These are phyloP conservation scores for Chaetomium globosum DNA, from an alignment of 2,329 filamentous ascomycete species.

Conservation along the genomic window DNA sequence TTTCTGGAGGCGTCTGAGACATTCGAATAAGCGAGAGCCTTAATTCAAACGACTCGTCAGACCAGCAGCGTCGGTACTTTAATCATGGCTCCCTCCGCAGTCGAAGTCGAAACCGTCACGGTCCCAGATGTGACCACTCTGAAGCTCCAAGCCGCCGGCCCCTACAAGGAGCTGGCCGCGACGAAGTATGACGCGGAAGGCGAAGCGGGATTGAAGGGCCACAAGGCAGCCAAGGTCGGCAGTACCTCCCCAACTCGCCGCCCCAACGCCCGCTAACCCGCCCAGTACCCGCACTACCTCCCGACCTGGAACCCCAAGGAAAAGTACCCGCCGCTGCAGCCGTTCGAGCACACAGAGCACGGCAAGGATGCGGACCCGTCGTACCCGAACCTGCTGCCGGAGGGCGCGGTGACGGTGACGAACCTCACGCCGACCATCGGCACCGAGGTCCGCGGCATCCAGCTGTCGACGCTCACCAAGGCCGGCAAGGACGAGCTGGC, in stretches of 20 bases:
- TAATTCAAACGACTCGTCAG: not conserved
- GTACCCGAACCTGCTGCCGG: slow-evolving; percentile 65
- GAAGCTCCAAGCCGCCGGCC: slow-evolving; percentile 45
- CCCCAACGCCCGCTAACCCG: not conserved
- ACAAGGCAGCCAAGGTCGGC: slow-evolving; percentile 36
- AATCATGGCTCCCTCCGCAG: slow-evolving; percentile 44
- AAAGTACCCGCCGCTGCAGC: slow-evolving; percentile 62
- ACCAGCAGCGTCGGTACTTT: slow-evolving; percentile 4
- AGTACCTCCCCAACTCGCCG: not conserved
- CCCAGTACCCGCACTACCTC: slow-evolving; percentile 64
- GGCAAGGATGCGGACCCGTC: slow-evolving; percentile 67
- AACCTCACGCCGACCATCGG: slow-evolving; percentile 70
- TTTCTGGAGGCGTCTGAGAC: not conserved
- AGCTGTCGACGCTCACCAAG: slow-evolving; percentile 63
- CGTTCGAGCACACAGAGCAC: slow-evolving; percentile 69
- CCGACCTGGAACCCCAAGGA: slow-evolving; percentile 64
- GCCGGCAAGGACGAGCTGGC: slow-evolving; percentile 71
- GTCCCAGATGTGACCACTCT: slow-evolving; percentile 32
- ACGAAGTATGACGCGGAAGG: slow-evolving; percentile 38
- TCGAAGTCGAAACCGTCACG: slow-evolving; percentile 39
- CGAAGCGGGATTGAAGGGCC: slow-evolving; percentile 40
- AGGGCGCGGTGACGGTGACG: slow-evolving; percentile 50
- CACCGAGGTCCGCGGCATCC: slow-evolving; percentile 67
- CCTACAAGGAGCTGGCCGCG: slow-evolving; percentile 41
- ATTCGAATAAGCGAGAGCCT: not conserved